phyloP scores from a whole-genome alignment of 345 rosid species.

The Hypericum perforatum region DNA sequence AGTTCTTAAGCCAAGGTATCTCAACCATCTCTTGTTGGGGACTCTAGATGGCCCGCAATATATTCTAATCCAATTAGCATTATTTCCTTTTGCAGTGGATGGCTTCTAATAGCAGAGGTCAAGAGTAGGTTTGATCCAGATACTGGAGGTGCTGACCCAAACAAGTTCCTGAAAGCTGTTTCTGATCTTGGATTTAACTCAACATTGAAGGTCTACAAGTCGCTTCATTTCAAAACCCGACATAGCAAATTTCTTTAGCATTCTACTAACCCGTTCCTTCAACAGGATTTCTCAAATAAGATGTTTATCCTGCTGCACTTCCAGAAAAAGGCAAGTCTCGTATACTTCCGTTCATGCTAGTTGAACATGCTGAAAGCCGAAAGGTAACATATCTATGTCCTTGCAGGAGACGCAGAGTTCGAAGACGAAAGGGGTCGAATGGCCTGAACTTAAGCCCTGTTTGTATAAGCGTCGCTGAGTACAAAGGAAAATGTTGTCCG shows the following conservation, averaged over 20 bases:
- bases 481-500: neutral
- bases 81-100: constrained; percentile 45
- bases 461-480: constrained; percentile 77
- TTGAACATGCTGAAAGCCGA: neutral
- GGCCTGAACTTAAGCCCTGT: constrained; percentile 94
- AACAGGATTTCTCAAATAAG: constrained; percentile 81
- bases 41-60: neutral
- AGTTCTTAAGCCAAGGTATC: constrained; percentile 84
- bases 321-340: constrained; percentile 58
- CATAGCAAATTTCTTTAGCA: neutral
- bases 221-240: too few relatives aligned
- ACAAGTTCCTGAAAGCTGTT: constrained; percentile 56
- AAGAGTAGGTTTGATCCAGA: constrained; percentile 92
- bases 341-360: neutral
- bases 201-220: constrained; percentile 34
- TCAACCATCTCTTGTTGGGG: constrained; percentile 4
- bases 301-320: constrained; percentile 76
- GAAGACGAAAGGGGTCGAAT: constrained; percentile 40
- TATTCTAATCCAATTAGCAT: neutral
- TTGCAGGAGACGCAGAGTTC: constrained; percentile 47
- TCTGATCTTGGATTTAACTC: constrained; percentile 67
- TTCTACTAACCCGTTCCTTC: constrained; percentile 6
- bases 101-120: constrained; percentile 96
- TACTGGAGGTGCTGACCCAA: constrained; percentile 82
- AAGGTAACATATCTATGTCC: neutral